Conservation (phyloP, 2,329 filamentous ascomycete genomes). For the Dendrostoma leiphaemia region DNA sequence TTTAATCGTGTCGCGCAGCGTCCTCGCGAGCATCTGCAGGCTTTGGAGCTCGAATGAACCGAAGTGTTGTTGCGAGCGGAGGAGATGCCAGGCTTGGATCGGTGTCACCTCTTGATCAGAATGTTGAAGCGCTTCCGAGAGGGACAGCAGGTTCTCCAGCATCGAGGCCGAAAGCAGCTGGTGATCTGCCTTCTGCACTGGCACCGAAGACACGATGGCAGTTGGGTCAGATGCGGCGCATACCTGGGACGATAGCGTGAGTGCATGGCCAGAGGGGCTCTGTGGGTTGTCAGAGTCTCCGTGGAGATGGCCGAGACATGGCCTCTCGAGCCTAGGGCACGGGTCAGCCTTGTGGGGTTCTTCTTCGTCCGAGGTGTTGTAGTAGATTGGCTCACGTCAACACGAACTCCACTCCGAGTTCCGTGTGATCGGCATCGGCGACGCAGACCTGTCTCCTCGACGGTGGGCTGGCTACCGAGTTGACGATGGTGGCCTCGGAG, state of each 20-base stretch:
- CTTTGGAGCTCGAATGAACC: slow-evolving; percentile 26
- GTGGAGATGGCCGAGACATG: slow-evolving; percentile 27
- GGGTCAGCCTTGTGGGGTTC: background rate
- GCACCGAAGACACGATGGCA: background rate
- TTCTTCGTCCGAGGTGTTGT: background rate
- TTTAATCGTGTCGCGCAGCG: slow-evolving; percentile 29
- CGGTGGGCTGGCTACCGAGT: background rate
- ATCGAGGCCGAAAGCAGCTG: slow-evolving; percentile 21
- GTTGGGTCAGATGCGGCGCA: slow-evolving; percentile 6
- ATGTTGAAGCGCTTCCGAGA: slow-evolving; percentile 23
- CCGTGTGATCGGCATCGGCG: slow-evolving; percentile 24
- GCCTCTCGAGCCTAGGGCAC: slow-evolving; percentile 27
- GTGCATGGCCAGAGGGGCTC: slow-evolving; percentile 26
- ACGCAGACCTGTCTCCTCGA: background rate
- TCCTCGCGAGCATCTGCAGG: slow-evolving; percentile 27
- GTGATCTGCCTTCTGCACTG: background rate
- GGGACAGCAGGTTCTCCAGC: slow-evolving; percentile 24
- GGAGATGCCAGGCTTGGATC: slow-evolving; percentile 35
- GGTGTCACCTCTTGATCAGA: slow-evolving; percentile 37
- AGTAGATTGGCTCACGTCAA: slow-evolving; percentile 24
- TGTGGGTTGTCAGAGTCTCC: slow-evolving; percentile 25
- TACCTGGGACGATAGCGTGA: slow-evolving; percentile 26
- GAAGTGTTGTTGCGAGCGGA: slow-evolving; percentile 32
- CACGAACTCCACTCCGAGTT: slow-evolving; percentile 33
- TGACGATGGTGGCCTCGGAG: background rate